Evolutionary conservation across 2,329 filamentous ascomycete species (phyloP).

Genomic region (Xylaria digitata): DNA sequence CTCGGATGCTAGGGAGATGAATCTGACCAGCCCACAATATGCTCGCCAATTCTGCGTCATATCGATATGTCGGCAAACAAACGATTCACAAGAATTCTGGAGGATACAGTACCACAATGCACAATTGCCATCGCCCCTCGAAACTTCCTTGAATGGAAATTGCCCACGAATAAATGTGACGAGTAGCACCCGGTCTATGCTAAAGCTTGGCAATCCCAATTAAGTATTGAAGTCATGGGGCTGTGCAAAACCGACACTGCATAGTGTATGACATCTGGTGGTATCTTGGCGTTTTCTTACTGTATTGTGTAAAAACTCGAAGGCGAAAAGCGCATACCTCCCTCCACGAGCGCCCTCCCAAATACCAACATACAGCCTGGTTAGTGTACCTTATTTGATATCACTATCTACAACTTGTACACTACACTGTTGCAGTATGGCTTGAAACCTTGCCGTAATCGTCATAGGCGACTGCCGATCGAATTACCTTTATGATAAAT

Average conservation of each 20-base stretch:
- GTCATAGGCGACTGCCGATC: slow-evolving; percentile 26
- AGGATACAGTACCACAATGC: too few relatives aligned
- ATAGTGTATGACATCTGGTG: slow-evolving; percentile 10
- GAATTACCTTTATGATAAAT: too few relatives aligned
- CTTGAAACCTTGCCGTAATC: slow-evolving; percentile 24
- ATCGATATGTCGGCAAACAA: too few relatives aligned
- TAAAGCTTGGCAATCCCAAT: slow-evolving; percentile 16
- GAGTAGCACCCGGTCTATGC: too few relatives aligned
- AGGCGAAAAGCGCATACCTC: background rate
- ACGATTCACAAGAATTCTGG: too few relatives aligned
- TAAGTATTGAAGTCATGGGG: slow-evolving; percentile 1
- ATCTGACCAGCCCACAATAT: too few relatives aligned
- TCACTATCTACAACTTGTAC: too few relatives aligned
- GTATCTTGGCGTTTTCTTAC: slow-evolving; percentile 17
- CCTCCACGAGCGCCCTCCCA: too few relatives aligned
- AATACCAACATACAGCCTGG: too few relatives aligned
- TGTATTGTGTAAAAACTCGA: slow-evolving; percentile 2
- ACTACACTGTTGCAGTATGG: background rate
- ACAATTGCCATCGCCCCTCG: too few relatives aligned
- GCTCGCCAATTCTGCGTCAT: background rate
- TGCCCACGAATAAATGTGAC: too few relatives aligned
- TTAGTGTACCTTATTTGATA: background rate
- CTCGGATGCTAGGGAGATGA: background rate
- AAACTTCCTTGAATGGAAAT: too few relatives aligned
- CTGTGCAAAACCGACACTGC: slow-evolving; percentile 14